Evolutionary conservation across 202 grass and related monocot species (phyloP).

Genomic region (Saccharum hybrid): DNA sequence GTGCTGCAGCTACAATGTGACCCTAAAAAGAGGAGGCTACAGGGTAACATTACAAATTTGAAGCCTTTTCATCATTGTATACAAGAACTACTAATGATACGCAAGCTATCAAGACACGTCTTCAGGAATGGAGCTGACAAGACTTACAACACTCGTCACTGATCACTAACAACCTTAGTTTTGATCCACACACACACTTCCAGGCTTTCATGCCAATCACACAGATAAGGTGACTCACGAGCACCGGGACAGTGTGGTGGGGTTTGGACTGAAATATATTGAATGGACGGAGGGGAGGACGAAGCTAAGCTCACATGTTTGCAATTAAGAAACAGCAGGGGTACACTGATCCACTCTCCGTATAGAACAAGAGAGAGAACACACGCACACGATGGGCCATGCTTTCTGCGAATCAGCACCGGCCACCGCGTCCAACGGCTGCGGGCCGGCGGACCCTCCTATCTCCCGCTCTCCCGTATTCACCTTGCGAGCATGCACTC

Average conservation of each 20-base stretch:
- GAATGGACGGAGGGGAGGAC: slow-evolving; percentile 16
- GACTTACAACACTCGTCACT: neutral
- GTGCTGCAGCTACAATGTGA: neutral
- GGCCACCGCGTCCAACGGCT: slow-evolving; percentile 33
- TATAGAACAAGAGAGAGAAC: neutral
- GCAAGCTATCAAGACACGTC: neutral
- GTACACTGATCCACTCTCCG: neutral
- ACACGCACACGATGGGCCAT: slow-evolving; percentile 29
- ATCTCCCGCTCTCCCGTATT: neutral
- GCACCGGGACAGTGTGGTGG: slow-evolving; percentile 6
- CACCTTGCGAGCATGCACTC: too few relatives aligned
- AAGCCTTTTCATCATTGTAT: slow-evolving; percentile 11
- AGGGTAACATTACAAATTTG: neutral
- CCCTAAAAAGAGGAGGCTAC: neutral
- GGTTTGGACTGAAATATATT: neutral
- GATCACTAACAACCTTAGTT: neutral
- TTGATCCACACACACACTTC: neutral
- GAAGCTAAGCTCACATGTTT: slow-evolving; percentile 34
- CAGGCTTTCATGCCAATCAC: neutral
- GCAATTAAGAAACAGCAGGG: slow-evolving; percentile 37
- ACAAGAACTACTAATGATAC: neutral
- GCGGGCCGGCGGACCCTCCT: neutral
- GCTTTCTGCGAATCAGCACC: slow-evolving; percentile 39
- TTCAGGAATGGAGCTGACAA: neutral
- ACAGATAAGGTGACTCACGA: slow-evolving; percentile 15